Percentiles rank a stretch among this genome's conserved stretches.
phyloP scores from a whole-genome alignment of 2,329 filamentous ascomycete genomes.

The Parastagonospora nodorum region DNA sequence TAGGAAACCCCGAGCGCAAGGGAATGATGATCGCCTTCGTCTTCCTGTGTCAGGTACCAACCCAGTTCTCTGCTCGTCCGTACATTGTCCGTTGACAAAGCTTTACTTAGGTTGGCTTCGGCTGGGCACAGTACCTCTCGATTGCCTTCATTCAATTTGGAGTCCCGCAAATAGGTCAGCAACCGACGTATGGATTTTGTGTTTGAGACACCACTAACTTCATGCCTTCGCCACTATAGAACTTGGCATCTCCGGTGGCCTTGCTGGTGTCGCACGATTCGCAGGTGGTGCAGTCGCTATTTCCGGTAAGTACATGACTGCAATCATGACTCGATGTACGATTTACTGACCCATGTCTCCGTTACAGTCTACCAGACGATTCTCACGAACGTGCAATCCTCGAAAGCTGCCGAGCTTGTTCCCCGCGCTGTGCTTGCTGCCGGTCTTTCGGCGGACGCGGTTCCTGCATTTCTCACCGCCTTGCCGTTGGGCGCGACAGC shows the following conservation, averaged over 20 bases:
- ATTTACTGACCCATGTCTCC: background rate
- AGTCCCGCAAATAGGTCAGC: slow-evolving; percentile 49
- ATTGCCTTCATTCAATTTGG: slow-evolving; percentile 58
- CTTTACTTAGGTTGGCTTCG: slow-evolving; percentile 51
- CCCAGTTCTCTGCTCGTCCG: background rate
- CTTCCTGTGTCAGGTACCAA: slow-evolving; percentile 40
- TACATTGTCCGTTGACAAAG: background rate
- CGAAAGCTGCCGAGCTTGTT: slow-evolving; percentile 16
- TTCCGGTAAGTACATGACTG: slow-evolving; percentile 25
- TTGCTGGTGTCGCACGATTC: slow-evolving; percentile 49
- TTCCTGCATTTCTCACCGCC: slow-evolving; percentile 16
- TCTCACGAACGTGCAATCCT: slow-evolving; percentile 42
- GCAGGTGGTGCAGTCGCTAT: slow-evolving; percentile 51
- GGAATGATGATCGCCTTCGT: slow-evolving; percentile 55
- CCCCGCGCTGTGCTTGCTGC: slow-evolving; percentile 19
- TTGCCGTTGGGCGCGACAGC: slow-evolving; percentile 19
- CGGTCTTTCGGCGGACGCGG: slow-evolving; percentile 14
- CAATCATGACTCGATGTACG: no score
- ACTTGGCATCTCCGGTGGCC: slow-evolving; percentile 51
- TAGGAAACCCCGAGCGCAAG: slow-evolving; percentile 52
- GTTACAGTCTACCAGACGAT: slow-evolving; percentile 48
- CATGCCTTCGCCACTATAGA: slow-evolving; percentile 18
- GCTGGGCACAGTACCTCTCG: slow-evolving; percentile 55
- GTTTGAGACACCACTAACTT: background rate
- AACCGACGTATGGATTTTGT: background rate